Base-by-base conservation (phyloP, 2,329 filamentous ascomycete genomes). In the Fusarium verticillioides region DNA sequence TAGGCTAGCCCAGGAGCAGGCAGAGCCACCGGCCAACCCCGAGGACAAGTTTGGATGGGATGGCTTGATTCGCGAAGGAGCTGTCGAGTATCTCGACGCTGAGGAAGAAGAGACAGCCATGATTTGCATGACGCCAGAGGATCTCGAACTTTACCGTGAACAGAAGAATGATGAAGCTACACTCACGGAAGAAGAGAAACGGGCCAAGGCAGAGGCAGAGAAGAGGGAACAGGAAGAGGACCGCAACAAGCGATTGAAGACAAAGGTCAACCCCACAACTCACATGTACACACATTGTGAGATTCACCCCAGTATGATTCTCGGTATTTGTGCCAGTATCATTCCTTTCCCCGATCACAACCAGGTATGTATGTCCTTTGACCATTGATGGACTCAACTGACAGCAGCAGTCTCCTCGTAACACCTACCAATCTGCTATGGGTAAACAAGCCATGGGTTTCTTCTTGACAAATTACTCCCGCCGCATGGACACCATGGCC, bases 371-470 rank as follows among this genome's bases (percentile, higher is more conserved):
- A 43, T 23, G 4, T 23, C 16, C 9, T 18, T 11, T 7, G 9
- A 19, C 34, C 16, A 37, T 26, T 6, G 9, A 4, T 9, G 7
- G 50, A 13, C 26, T 10, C 13, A 19, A 7, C 75, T 77, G 62
- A 72, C 56, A 32, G 26, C 13, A 34, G 53, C 80, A 97, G 89
- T 98, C 96, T 72, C 96, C 96, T 75, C 93, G 96, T 93, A 99
- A 99, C 81, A 98, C 96, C 8, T 99, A 98, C 83, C 96, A 98
- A 85, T 98, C 96, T 78, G 96, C 96, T 81, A 99, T 99, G 96
- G 96, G 97, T 87, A 99, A 99, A 85, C 96, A 99, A 89, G 96
- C 96, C 71, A 99, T 99, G 97, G 96, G 97, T 80, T 95, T 98
- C 78, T 98, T 97, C 86, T 88, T 99, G 63, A 99, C 97, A 18